Evolutionary conservation across 306 rosid genomes (phyloP).

Genomic region (Lathyrus aphaca): DNA sequence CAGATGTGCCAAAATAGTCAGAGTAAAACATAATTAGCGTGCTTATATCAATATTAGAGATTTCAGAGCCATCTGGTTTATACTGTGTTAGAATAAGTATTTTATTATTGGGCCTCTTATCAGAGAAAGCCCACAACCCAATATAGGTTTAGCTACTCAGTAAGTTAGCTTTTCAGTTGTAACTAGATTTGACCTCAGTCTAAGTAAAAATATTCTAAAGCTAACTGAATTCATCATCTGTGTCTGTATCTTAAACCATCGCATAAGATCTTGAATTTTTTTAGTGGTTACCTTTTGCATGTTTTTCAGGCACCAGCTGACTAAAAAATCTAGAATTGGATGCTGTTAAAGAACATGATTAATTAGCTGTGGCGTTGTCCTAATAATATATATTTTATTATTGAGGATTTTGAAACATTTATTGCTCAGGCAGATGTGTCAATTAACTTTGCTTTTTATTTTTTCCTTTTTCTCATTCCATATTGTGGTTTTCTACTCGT

Average conservation of each 20-base stretch:
- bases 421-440: not conserved
- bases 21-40: not conserved
- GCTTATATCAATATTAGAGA: not conserved
- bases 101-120: not conserved
- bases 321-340: slow-evolving; percentile 1
- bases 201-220: not conserved
- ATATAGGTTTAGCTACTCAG: slow-evolving; percentile 4
- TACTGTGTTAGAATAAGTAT: not conserved
- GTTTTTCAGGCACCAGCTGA: slow-evolving; percentile 6
- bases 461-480: not conserved
- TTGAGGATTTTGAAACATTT: slow-evolving; percentile 14
- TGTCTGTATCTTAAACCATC: not conserved
- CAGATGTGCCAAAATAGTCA: slow-evolving; percentile 7
- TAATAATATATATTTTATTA: slow-evolving; percentile 7
- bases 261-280: slow-evolving; percentile 1
- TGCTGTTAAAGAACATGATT: slow-evolving; percentile 5
- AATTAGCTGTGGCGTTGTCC: slow-evolving; percentile 10
- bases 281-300: not conserved
- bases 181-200: slow-evolving; percentile 9
- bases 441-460: not conserved
- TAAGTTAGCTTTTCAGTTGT: not conserved
- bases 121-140: not conserved
- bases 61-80: not conserved
- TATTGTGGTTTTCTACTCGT: slow-evolving; percentile 19
- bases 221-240: not conserved